Conservation (phyloP, 176 grass and related monocot genomes). For the Elymus sibiricus region DNA sequence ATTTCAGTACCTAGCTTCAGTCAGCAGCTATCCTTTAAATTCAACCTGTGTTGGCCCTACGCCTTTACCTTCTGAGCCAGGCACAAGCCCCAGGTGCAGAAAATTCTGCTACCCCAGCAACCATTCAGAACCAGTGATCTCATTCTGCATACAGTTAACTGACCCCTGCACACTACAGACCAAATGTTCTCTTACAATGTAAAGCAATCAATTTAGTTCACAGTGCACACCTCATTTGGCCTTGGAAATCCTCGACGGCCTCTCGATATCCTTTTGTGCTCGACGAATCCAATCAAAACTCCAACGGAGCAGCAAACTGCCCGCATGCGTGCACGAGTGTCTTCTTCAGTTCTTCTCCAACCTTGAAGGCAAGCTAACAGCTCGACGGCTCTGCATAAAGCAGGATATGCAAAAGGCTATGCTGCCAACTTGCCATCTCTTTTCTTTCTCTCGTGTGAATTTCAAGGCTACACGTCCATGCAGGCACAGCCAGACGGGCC, state of each 20-base stretch:
- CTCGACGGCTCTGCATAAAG: constrained; percentile 7
- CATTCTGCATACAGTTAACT: not conserved
- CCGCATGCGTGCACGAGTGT: not conserved
- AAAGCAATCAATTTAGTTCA: not conserved
- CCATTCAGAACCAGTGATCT: not conserved
- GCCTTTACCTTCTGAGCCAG: not conserved
- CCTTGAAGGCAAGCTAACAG: constrained; percentile 38
- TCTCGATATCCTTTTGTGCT: not conserved
- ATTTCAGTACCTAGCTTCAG: constrained; percentile 8
- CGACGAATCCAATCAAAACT: constrained; percentile 21
- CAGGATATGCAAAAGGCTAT: not conserved
- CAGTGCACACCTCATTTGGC: not conserved
- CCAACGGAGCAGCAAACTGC: constrained; percentile 16
- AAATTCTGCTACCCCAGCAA: not conserved
- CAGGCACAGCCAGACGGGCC: not conserved
- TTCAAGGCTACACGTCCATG: not conserved
- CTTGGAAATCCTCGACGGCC: not conserved
- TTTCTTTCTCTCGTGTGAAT: not conserved
- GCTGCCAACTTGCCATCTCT: not conserved
- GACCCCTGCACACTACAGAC: not conserved
- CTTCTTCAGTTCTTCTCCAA: not conserved
- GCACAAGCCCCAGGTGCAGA: not conserved
- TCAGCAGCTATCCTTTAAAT: not conserved
- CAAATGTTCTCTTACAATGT: not conserved
- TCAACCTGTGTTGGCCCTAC: not conserved